Conservation (phyloP, 768 basidiomycete species). For the Termitomyces sp. region DNA sequence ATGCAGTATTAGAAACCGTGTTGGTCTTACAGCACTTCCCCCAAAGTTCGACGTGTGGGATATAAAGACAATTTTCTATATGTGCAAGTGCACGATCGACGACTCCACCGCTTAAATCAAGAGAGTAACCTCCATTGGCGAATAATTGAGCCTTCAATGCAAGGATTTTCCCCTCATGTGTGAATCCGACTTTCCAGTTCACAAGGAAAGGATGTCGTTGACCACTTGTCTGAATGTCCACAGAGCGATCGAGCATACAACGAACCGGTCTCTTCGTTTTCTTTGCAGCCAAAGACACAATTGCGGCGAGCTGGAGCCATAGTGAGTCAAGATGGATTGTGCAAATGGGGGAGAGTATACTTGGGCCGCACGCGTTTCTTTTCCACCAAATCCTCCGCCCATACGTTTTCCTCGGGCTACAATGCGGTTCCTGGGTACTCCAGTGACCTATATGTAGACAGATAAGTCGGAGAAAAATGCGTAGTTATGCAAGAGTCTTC, state of each 20-base stretch:
- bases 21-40: slow-evolving; percentile 12
- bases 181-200: slow-evolving; percentile 13
- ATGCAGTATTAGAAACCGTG: slow-evolving; percentile 13
- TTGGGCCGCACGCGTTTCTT: slow-evolving; percentile 9
- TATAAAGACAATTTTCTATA: slow-evolving; percentile 13
- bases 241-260: slow-evolving; percentile 13
- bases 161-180: slow-evolving; percentile 7
- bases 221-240: slow-evolving; percentile 12
- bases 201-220: slow-evolving; percentile 13
- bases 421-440: slow-evolving; percentile 12
- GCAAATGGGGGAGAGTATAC: neutral
- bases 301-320: slow-evolving; percentile 7
- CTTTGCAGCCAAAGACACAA: slow-evolving; percentile 11
- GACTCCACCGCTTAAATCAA: slow-evolving; percentile 13
- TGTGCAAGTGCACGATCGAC: slow-evolving; percentile 12
- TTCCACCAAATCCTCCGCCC: slow-evolving; percentile 13
- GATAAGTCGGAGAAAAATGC: neutral
- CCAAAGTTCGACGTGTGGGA: slow-evolving; percentile 10
- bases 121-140: slow-evolving; percentile 12
- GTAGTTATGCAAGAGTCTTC: neutral
- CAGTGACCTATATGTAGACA: slow-evolving; percentile 8
- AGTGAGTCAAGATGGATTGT: neutral
- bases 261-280: slow-evolving; percentile 12
- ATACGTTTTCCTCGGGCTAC: slow-evolving; percentile 10
- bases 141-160: slow-evolving; percentile 9